Conservation (phyloP, 345 rosid species). For the Eutrema yunnanense region DNA sequence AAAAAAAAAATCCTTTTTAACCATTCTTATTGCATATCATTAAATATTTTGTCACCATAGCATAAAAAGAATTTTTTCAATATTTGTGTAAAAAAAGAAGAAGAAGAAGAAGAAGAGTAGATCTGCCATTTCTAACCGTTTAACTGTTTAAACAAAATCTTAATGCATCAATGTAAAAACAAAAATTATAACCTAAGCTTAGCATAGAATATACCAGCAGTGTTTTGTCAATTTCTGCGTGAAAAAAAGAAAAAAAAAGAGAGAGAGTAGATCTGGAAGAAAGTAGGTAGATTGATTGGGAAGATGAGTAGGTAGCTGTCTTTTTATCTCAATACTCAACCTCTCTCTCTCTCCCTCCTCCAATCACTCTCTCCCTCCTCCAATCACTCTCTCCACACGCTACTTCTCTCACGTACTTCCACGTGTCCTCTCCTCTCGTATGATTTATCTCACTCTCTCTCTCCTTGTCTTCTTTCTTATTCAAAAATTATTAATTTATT, state of each 20-base stretch:
- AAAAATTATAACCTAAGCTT: background rate
- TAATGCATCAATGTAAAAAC: background rate
- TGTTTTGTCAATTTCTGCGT: background rate
- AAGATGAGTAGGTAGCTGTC: slow-evolving; percentile 37
- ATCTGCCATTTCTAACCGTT: background rate
- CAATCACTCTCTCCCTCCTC: too few relatives aligned
- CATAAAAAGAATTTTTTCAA: too few relatives aligned
- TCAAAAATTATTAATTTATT: background rate
- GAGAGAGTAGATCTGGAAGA: slow-evolving; percentile 29
- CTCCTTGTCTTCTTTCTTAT: background rate
- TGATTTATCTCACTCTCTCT: slow-evolving; percentile 2
- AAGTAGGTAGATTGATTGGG: slow-evolving; percentile 33
- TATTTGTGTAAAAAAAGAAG: too few relatives aligned
- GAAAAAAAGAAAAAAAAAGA: background rate
- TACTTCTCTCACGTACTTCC: slow-evolving; percentile 19
- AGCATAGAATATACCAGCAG: background rate
- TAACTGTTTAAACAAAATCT: background rate
- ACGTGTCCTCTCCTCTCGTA: slow-evolving; percentile 20
- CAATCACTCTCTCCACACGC: slow-evolving; percentile 33
- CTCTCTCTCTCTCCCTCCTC: slow-evolving; percentile 27
- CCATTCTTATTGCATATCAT: too few relatives aligned
- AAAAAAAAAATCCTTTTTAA: too few relatives aligned
- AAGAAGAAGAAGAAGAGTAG: too few relatives aligned
- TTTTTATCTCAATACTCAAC: slow-evolving; percentile 26
- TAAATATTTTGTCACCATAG: too few relatives aligned